These are phyloP conservation scores for Pseudozyma tsukubaensis DNA, from an alignment of 1,284 basidiomycete species.

Conservation along the genomic window DNA sequence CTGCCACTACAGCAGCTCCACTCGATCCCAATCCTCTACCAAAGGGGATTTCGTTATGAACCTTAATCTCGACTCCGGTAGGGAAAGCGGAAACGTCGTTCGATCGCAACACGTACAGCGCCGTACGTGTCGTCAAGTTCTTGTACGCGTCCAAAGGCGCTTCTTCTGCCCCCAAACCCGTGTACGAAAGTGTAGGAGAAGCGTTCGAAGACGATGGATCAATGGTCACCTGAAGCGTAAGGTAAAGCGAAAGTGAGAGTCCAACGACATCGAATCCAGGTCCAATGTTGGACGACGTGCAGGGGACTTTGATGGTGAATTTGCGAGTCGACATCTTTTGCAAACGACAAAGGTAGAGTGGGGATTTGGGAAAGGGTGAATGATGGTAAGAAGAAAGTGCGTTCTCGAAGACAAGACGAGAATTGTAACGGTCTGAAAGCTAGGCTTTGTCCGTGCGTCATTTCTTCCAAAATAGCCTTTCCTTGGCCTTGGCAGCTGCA, in stretches of 20 bases:
- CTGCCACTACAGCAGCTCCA: slow-evolving; percentile 96
- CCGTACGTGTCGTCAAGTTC: slow-evolving; percentile 97
- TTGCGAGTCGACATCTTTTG: slow-evolving; percentile 16
- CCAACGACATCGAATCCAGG: slow-evolving; percentile 99
- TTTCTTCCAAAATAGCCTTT: not conserved
- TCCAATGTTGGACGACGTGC: slow-evolving; percentile 97
- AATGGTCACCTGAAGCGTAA: slow-evolving; percentile 79
- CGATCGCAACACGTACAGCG: slow-evolving; percentile 94
- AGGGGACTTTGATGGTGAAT: slow-evolving; percentile 83
- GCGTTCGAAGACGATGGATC: slow-evolving; percentile 20
- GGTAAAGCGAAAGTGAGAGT: slow-evolving; percentile 88
- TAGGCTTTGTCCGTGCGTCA: slow-evolving; percentile 2
- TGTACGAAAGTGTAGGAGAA: slow-evolving; percentile 79
- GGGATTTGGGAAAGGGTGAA: slow-evolving; percentile 2
- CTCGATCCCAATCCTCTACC: slow-evolving; percentile 96
- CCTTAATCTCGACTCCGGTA: slow-evolving; percentile 74
- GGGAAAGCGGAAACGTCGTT: slow-evolving; percentile 82
- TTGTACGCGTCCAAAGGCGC: slow-evolving; percentile 95
- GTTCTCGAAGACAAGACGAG: not conserved
- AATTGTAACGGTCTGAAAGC: not conserved
- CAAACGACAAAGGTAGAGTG: not conserved
- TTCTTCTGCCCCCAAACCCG: slow-evolving; percentile 87
- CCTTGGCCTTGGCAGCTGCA: not conserved
- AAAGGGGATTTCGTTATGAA: slow-evolving; percentile 94
- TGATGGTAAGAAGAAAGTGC: not conserved